These are phyloP conservation scores for Blastocystis sp. DNA, from an alignment of 352 stramenopile species.

Conservation along the genomic window DNA sequence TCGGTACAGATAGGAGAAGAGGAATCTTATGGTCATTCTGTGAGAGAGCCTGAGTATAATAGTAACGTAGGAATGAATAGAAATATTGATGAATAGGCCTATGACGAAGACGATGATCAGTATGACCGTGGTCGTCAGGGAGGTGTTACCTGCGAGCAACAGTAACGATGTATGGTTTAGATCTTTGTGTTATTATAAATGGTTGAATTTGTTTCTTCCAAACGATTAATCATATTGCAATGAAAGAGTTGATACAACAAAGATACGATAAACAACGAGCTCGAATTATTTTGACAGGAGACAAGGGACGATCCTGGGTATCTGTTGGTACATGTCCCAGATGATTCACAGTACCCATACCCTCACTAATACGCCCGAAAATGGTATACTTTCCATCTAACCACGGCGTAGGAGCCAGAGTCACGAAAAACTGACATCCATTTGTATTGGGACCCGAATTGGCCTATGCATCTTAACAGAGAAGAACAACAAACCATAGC, in stretches of 20 bases:
- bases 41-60: conserved; percentile 74
- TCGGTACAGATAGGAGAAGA: conserved; percentile 73
- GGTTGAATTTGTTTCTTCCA: too few relatives aligned
- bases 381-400: conserved; percentile 86
- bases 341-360: conserved; percentile 84
- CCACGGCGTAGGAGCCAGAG: conserved; percentile 82
- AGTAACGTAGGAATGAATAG: conserved; percentile 76
- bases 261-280: conserved; percentile 29
- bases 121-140: not conserved
- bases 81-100: conserved; percentile 77
- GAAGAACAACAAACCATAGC: conserved; percentile 51
- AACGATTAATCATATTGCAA: not conserved
- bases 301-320: conserved; percentile 73
- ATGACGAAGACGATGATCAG: conserved; percentile 83
- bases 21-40: conserved; percentile 71
- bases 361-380: conserved; percentile 80
- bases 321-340: conserved; percentile 80
- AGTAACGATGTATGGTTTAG: conserved; percentile 69
- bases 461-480: conserved; percentile 67
- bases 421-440: conserved; percentile 85
- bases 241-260: not conserved
- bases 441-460: conserved; percentile 83
- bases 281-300: conserved; percentile 63
- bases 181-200: not conserved
- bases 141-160: conserved; percentile 76